Conservation (phyloP, 805 yeast species). For the Kluyveromyces wickerhamii region DNA sequence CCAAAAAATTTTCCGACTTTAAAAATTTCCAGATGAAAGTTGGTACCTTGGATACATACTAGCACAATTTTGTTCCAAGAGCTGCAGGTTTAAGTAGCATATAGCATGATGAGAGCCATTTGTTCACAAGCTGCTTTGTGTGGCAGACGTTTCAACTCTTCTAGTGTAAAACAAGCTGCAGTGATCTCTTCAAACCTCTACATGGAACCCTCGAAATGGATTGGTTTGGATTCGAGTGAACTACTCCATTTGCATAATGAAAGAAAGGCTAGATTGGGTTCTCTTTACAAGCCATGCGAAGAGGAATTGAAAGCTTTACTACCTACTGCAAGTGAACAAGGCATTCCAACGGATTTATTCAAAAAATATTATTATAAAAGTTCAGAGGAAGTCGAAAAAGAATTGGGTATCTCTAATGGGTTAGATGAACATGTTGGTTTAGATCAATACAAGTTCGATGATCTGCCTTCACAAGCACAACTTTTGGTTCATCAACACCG, state of each 20-base stretch:
- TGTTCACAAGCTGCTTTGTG: no score
- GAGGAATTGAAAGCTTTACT: conserved; percentile 52
- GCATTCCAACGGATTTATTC: conserved; percentile 31
- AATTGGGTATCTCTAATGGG: conserved; percentile 28
- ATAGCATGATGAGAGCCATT: no score
- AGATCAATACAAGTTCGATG: conserved; percentile 49
- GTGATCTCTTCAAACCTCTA: conserved; percentile 28
- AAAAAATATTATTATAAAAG: conserved; percentile 34
- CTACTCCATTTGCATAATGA: conserved; percentile 53
- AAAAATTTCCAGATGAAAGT: no score
- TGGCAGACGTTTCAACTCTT: conserved; percentile 1
- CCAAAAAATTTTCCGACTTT: no score
- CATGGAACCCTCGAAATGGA: conserved; percentile 63
- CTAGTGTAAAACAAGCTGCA: not conserved
- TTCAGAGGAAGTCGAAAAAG: conserved; percentile 35
- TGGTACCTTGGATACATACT: no score
- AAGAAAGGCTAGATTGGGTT: conserved; percentile 48
- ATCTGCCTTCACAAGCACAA: conserved; percentile 63
- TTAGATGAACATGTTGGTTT: conserved; percentile 34
- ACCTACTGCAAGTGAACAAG: conserved; percentile 37
- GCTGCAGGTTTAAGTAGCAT: no score
- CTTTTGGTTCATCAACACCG: conserved; percentile 64
- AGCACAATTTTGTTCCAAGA: no score
- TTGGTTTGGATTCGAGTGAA: conserved; percentile 54
- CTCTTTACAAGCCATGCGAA: conserved; percentile 39